Evolutionary conservation across 2,329 filamentous ascomycete genomes (phyloP).

Genomic region (Sphaceloma murrayae): DNA sequence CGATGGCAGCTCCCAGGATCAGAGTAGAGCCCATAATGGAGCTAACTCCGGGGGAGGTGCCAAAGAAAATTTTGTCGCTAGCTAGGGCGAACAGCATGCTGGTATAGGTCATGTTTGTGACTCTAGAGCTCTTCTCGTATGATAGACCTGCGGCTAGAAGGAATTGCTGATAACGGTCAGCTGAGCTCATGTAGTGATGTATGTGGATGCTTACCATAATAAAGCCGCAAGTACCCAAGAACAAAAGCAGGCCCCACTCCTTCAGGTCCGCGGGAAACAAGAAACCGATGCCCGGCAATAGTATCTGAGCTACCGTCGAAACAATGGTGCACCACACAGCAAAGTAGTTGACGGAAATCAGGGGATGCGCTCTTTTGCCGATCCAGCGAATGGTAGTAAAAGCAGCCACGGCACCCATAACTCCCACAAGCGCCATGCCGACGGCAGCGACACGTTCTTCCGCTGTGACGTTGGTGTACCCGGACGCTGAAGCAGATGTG

Average conservation of each 20-base stretch:
- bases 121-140: slow-evolving; percentile 55
- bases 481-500: slow-evolving; percentile 24
- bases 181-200: no score
- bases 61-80: slow-evolving; percentile 56
- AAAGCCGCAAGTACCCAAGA: slow-evolving; percentile 66
- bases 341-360: slow-evolving; percentile 85
- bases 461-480: slow-evolving; percentile 43
- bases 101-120: slow-evolving; percentile 59
- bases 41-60: slow-evolving; percentile 46
- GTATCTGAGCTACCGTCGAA: slow-evolving; percentile 49
- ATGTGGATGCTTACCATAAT: slow-evolving; percentile 55
- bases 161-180: slow-evolving; percentile 49
- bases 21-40: slow-evolving; percentile 53
- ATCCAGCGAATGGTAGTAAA: slow-evolving; percentile 71
- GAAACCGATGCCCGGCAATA: slow-evolving; percentile 48
- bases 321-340: slow-evolving; percentile 60
- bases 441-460: slow-evolving; percentile 61
- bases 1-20: slow-evolving; percentile 57
- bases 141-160: slow-evolving; percentile 69
- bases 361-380: slow-evolving; percentile 65
- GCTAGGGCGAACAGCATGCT: slow-evolving; percentile 60
- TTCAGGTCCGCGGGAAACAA: slow-evolving; percentile 43
- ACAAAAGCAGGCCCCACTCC: slow-evolving; percentile 59
- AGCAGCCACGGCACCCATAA: slow-evolving; percentile 63
- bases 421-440: slow-evolving; percentile 62